Evolutionary conservation across 805 yeast genomes (phyloP), one percentile per base, ranked within the genome.

Genomic region (Myxozyma neotropica): DNA sequence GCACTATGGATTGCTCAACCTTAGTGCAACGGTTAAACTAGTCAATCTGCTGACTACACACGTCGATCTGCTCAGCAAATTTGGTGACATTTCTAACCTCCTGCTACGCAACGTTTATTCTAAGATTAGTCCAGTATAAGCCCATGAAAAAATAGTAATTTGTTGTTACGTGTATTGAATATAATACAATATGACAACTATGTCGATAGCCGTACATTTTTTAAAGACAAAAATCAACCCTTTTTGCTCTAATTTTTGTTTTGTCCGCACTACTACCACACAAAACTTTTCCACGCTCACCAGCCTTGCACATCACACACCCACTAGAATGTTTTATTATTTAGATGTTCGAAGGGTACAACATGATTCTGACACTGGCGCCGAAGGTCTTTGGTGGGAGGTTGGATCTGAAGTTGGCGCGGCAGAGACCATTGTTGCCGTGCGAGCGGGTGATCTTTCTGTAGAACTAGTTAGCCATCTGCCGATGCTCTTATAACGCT

Each of bases 321-420:
- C 54, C 40, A 21, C 12, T 19, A 38, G 10, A 24, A 4, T n/a
- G 19, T 3, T 10, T 19, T 21, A 31, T 44, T 35, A 45, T 53
- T 88, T 93, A 93, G 89, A 93, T 94, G 96, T 88, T 92, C 72
- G 98, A 93, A 83, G 99, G 99, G 89, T 93, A 93, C 82, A 93
- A 92, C 96, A 94, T 91, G 85, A 94, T 86, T 86, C 99, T 89
- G 79, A 94, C 98, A 71, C 96, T 87, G 78, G 99, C 97, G 84
- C 99, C 99, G 80, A 94, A 93, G 74, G 98, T 91, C 89, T 93
- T 92, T 73, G 99, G 92, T 81, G 99, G 99, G 78, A 94, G 87
- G 92, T 94, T 94, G 82, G 88, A 85, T 84, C 89, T 92, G 96
- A 94, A 94, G 83, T 86, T 89, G 76, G 99, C 98, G 84, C 99